Base-by-base conservation (phyloP, 352 stramenopile species). In the Phytopythium aichiense region DNA sequence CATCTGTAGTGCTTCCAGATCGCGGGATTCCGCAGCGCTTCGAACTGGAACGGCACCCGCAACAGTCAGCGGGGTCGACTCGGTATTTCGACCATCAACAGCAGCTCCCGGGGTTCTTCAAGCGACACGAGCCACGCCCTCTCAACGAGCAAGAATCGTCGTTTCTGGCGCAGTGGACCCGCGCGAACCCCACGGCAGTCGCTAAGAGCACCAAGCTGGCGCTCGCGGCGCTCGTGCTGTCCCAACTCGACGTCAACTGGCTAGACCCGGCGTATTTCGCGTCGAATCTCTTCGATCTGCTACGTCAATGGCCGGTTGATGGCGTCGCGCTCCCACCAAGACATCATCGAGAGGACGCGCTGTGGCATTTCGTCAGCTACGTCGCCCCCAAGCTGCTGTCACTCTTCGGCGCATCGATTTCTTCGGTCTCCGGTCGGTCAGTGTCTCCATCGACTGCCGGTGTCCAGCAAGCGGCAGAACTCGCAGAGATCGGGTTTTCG, bases 231-330 rank as follows among this genome's bases (percentile, higher is more conserved):
- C 54, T 60, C 16, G 54, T 60, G 22, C 40, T 60, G 11, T 49
- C 54, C 0, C 54, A 60, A 25, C 40, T 60, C 35, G 54, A 60
- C 38, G 18, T 60, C 28, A 33, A 35, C 35, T 60, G 54, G 54
- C n/a, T 60, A 11, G 54, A 60, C 25, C 38, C 54, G 12, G 42
- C 23, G 54, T 28, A 40, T 12, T 40, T 60, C 40, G 6, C 38
- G 13, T 37, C 38, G 16, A 40, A 7, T 7, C 40, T 60, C 12
- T 60, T 60, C 23, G 37, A 4, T 15, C 25, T 60, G 54, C 54
- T 60, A 37, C 54, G 54, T 25, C 54, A 60, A 23, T 60, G 54
- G 54, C 38, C 54, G 0, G 38, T 18, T 37, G 25, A 20, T 8
- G 42, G 15, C 37, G 4, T 2, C 1, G 18, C 2, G 12, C n/a